A percentile compares a stretch with the other conserved stretches of the same genome.
Conservation (phyloP, 2,329 filamentous ascomycete species). For the Trichophyton mentagrophytes region DNA sequence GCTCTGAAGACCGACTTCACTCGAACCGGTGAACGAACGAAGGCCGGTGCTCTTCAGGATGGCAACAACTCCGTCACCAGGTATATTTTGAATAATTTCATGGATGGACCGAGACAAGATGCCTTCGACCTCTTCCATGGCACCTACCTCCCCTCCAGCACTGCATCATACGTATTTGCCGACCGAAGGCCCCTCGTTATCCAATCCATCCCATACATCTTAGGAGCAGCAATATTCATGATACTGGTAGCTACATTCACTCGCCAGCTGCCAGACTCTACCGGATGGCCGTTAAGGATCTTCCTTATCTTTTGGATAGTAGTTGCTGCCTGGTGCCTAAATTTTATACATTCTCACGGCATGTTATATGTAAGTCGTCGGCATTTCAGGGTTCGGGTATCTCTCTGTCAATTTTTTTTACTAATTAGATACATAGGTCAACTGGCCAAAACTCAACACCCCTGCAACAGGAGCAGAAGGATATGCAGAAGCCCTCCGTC, state of each 20-base stretch:
- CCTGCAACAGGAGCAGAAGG: constrained; percentile 75
- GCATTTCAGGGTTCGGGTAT: neutral
- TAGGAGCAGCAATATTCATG: constrained; percentile 77
- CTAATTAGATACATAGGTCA: constrained; percentile 52
- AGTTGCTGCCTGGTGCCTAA: constrained; percentile 56
- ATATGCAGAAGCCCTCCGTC: constrained; percentile 72
- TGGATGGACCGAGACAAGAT: constrained; percentile 87
- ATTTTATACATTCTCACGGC: constrained; percentile 71
- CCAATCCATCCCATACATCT: constrained; percentile 83
- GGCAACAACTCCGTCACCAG: constrained; percentile 76
- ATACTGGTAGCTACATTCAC: constrained; percentile 63
- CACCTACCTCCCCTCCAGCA: constrained; percentile 61
- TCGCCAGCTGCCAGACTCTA: constrained; percentile 55
- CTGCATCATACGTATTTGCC: constrained; percentile 63
- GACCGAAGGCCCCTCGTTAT: constrained; percentile 77
- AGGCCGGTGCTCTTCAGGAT: constrained; percentile 72
- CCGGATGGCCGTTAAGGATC: constrained; percentile 66
- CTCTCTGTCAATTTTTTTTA: neutral
- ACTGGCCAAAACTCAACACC: constrained; percentile 95
- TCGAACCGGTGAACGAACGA: constrained; percentile 79
- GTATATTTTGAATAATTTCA: constrained; percentile 88
- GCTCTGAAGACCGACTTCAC: constrained; percentile 98
- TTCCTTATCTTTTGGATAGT: constrained; percentile 68
- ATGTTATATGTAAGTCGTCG: constrained; percentile 73
- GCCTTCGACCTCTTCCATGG: constrained; percentile 91